Percentiles rank a stretch among this genome's conserved stretches.
phyloP scores from a whole-genome alignment of 345 rosid genomes.

The Schrenkiella parvula region DNA sequence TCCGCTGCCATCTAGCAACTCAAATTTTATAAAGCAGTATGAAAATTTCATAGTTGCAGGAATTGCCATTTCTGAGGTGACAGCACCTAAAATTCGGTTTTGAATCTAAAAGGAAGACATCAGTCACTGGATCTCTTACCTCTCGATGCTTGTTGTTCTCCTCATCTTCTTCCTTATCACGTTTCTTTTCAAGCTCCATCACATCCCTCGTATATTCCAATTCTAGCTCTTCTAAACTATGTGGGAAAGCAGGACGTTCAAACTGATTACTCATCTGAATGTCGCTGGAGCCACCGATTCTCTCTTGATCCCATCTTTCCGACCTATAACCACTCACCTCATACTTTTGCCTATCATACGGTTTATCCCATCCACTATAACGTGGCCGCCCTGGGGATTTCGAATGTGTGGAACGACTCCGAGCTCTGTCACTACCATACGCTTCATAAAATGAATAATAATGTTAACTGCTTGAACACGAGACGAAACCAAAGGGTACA shows the following conservation, averaged over 20 bases:
- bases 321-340: constrained; percentile 58
- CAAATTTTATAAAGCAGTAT: neutral
- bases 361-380: constrained; percentile 65
- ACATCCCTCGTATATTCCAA: constrained; percentile 74
- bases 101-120: constrained; percentile 14
- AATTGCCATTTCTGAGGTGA: constrained; percentile 18
- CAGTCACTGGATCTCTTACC: constrained; percentile 55
- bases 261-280: constrained; percentile 59
- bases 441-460: constrained; percentile 95
- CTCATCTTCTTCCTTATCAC: constrained; percentile 89
- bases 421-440: constrained; percentile 94
- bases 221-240: constrained; percentile 77
- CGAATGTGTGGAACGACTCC: constrained; percentile 80
- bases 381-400: constrained; percentile 76
- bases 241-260: constrained; percentile 62
- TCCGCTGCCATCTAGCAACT: neutral
- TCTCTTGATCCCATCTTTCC: constrained; percentile 74
- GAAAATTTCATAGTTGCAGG: constrained; percentile 3
- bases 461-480: constrained; percentile 68
- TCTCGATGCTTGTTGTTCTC: constrained; percentile 93
- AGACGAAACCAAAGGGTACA: constrained; percentile 47
- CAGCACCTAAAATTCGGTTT: constrained; percentile 15
- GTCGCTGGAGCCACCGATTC: constrained; percentile 50
- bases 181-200: constrained; percentile 67
- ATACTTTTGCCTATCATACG: constrained; percentile 65